These are phyloP conservation scores for Glonium stellatum DNA, from an alignment of 495 filamentous ascomycete species.

Conservation along the genomic window DNA sequence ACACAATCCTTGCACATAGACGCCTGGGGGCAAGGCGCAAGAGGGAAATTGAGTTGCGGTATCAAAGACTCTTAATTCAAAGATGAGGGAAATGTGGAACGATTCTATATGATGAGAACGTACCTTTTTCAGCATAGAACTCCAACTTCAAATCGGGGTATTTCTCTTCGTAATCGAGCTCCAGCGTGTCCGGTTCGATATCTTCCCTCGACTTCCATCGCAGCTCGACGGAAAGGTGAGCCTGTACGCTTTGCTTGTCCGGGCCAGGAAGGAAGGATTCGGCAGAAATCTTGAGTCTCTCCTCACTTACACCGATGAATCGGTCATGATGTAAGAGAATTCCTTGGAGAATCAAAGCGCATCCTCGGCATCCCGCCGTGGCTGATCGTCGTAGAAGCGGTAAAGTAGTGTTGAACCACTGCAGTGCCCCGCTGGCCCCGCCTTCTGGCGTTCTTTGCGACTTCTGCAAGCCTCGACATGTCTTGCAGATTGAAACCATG, in stretches of 20 bases:
- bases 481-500: conserved; percentile 26
- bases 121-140: conserved; percentile 25
- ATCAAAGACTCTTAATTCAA: not conserved
- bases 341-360: conserved; percentile 21
- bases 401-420: conserved; percentile 17
- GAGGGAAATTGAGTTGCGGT: not conserved
- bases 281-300: conserved; percentile 14
- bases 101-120: not conserved
- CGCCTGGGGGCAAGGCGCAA: not conserved
- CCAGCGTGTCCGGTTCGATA: not conserved
- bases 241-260: conserved; percentile 7
- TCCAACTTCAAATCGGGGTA: conserved; percentile 26
- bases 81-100: not conserved
- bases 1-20: not conserved
- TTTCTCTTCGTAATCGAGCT: conserved; percentile 14
- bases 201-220: conserved; percentile 16
- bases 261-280: conserved; percentile 9
- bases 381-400: conserved; percentile 19
- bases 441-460: conserved; percentile 8
- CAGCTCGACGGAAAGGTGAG: conserved; percentile 24
- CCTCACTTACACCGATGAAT: conserved; percentile 13
- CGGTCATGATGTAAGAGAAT: conserved; percentile 25
- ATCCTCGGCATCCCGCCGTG: conserved; percentile 21
- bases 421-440: conserved; percentile 6
- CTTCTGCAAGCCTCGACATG: conserved; percentile 22